Base-by-base conservation (phyloP, 495 filamentous ascomycete genomes). In the Trichoderma parareesei region DNA sequence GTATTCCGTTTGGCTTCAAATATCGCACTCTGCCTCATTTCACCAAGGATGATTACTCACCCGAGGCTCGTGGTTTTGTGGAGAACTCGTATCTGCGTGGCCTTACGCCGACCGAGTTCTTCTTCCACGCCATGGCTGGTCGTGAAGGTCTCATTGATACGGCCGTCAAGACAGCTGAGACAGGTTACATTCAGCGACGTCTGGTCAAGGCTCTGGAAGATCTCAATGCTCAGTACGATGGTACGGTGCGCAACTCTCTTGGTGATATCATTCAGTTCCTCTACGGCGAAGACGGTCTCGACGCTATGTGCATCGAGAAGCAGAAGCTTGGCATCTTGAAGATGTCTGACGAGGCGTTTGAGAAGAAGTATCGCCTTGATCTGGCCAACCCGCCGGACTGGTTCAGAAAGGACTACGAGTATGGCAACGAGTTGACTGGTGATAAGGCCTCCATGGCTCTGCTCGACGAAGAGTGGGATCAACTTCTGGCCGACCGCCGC, bases 101-200 rank as follows among this genome's bases (percentile, higher is more conserved):
- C 43, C 78, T 99, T 65, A 99, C 94, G 0, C 93, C 94, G 2
- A 88, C 89, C 1, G 94, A 99, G 70, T 99, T 98, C 76, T 99
- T 96, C 82, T 99, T 99, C 83, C 94, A 99, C 79, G 94, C 94
- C 68, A 99, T 99, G 94, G 94, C 94, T 78, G 94, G 94, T 90
- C 88, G 94, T 79, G 94, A 99, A 77, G 94, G 94, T 94, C 82
- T 99, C 57, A 99, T 99, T 69, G 94, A 99, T 84, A 99, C 94
- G 27, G 94, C 94, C 69, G 94, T 99, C 73, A 99, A 99, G 83
- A 99, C 94, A 66, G 94, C 94, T 42, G 94, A 99, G 72, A 99
- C 94, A 49, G 94, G 94, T 77, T 99, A 99, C 74, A 98, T 99
- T 68, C 94, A 99, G 77, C 91, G 94, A 76, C 90, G 95, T 77